A percentile compares a stretch with the other conserved stretches of the same genome.
Evolutionary conservation across 345 rosid genomes (phyloP).

Genomic region (Limnanthes douglasii): DNA sequence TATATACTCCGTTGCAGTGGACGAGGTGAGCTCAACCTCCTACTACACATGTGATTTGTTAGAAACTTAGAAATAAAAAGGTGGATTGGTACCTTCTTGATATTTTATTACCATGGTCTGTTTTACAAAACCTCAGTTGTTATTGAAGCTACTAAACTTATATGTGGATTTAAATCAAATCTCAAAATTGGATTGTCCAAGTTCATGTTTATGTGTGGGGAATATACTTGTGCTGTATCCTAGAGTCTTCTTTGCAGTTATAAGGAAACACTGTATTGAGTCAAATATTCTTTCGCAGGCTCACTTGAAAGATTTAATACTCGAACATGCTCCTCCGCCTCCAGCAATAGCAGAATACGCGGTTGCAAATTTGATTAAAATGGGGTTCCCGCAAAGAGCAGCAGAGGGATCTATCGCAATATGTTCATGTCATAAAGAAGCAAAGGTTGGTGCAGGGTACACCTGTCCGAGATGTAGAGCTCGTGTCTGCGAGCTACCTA

Average conservation of each 20-base stretch:
- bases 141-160: too few relatives aligned
- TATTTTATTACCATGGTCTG: background rate
- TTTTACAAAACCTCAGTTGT: too few relatives aligned
- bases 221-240: too few relatives aligned
- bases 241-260: too few relatives aligned
- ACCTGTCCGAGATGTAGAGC: slow-evolving; percentile 93
- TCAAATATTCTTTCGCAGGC: slow-evolving; percentile 21
- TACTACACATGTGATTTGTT: background rate
- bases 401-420: slow-evolving; percentile 73
- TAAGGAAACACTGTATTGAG: too few relatives aligned
- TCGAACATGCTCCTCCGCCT: slow-evolving; percentile 97
- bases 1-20: slow-evolving; percentile 57
- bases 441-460: slow-evolving; percentile 65
- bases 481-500: slow-evolving; percentile 76
- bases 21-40: slow-evolving; percentile 47
- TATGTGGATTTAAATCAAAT: too few relatives aligned
- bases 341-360: slow-evolving; percentile 94
- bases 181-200: too few relatives aligned
- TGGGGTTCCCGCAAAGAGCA: slow-evolving; percentile 91
- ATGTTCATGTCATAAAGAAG: slow-evolving; percentile 87
- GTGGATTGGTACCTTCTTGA: background rate
- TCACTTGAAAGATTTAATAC: slow-evolving; percentile 62
- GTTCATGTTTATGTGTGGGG: too few relatives aligned
- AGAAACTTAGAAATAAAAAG: background rate
- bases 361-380: slow-evolving; percentile 63